Base-by-base conservation (phyloP, 1,139 yeast genomes). In the Hyphopichia burtonii region DNA sequence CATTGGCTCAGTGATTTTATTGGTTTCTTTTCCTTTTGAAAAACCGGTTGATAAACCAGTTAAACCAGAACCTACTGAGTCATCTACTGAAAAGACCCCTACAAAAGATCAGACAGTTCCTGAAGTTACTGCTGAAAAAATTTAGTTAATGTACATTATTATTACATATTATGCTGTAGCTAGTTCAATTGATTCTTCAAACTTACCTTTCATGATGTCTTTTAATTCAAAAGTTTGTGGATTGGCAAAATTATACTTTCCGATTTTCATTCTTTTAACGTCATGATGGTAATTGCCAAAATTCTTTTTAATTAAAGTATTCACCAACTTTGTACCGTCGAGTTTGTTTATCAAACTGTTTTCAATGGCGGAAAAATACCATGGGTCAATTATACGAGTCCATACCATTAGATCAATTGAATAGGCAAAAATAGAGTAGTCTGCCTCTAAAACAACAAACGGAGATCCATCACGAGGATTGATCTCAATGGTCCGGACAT, bases 371-470 rank as follows among this genome's bases (percentile, higher is more conserved):
- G 58, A 49, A 41, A 52, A 65, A 46, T 73, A 74, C 80, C 81
- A 78, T 1, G 79, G 66, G 45, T 78, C 82, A 15, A 75, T 53
- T 0, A 67, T 55, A 43, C 64, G 71, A 1, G 64, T 55, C 87
- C 87, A 82, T 14, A 61, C 56, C 43, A 56, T 60, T 41, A 81
- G 49, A 6, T 60, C 68, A 1, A 48, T 14, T 4, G 74, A 68
- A 51, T 66, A 82, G 9, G 58, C 54, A 51, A 61, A 80, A 0
- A 76, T 66, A 36, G 72, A 73, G 36, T 63, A 55, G 37, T 61
- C 63, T 2, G 39, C 39, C 16, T 65, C 65, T 28, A 77, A 48
- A 18, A 67, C 55, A 1, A 78, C 66, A 15, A 67, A 52, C 1
- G 83, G 80, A 9, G 64, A 45, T 0, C 81, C 83, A 41, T 59